These are phyloP conservation scores for Fusarium scirpi DNA, from an alignment of 2,329 filamentous ascomycete species.

Conservation along the genomic window DNA sequence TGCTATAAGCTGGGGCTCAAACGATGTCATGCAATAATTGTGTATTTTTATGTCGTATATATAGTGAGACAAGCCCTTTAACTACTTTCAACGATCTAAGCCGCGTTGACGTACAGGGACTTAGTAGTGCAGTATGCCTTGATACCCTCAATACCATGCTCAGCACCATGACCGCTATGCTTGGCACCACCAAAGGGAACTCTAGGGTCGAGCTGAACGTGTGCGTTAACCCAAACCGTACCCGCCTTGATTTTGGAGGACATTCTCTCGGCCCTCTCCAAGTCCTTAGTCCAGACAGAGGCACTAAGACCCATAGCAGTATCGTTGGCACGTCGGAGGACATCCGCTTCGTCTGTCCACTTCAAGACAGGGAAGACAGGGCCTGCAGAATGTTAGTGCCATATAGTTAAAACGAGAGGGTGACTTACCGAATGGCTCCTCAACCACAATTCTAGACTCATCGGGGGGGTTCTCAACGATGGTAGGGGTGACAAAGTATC, in stretches of 20 bases:
- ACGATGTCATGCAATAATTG: neutral
- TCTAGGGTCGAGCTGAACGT: neutral
- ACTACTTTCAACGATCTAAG: neutral
- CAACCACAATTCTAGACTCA: conserved; percentile 12
- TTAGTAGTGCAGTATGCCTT: neutral
- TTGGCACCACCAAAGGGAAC: neutral
- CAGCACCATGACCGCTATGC: neutral
- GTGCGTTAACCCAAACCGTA: conserved; percentile 68
- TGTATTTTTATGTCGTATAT: neutral
- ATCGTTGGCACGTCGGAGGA: conserved; percentile 65
- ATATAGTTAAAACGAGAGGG: neutral
- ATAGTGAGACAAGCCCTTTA: neutral
- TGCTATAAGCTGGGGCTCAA: neutral
- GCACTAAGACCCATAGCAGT: conserved; percentile 65
- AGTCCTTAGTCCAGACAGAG: conserved; percentile 67
- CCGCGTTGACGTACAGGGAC: neutral
- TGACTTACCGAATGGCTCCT: conserved; percentile 20
- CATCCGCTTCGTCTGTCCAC: conserved; percentile 71
- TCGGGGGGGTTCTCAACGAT: neutral
- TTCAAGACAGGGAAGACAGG: conserved; percentile 72
- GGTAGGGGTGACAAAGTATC: neutral
- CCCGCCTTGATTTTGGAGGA: conserved; percentile 67
- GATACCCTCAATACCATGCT: neutral
- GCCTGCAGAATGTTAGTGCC: neutral
- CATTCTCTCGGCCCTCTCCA: conserved; percentile 61